Evolutionary conservation across 2,329 filamentous ascomycete genomes (phyloP).

Genomic region (Pyrenochaeta sp.): DNA sequence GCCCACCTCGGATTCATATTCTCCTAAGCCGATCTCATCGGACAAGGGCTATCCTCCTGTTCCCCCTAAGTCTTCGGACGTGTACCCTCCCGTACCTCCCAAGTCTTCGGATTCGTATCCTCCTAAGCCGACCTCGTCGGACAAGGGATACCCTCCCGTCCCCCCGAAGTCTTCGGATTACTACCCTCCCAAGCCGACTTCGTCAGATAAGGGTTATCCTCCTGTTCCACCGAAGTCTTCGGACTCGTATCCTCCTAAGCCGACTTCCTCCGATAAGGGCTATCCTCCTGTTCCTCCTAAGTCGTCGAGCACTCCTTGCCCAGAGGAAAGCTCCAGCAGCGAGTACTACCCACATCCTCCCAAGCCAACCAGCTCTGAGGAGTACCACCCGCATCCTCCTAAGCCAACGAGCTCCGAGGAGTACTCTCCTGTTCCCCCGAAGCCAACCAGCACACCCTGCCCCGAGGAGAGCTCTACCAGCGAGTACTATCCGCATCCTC

Average conservation of each 20-base stretch:
- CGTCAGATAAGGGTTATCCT: background rate
- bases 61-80: background rate
- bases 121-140: no score
- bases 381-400: background rate
- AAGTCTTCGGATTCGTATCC: background rate
- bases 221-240: background rate
- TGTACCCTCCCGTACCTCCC: conserved; percentile 5
- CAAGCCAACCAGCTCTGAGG: background rate
- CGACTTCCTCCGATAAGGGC: background rate
- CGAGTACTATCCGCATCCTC: background rate
- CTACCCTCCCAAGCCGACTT: background rate
- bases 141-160: background rate
- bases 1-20: conserved; percentile 5
- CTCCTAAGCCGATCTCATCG: background rate
- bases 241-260: conserved; percentile 2
- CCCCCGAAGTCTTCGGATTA: background rate
- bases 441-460: background rate
- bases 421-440: background rate
- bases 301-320: conserved; percentile 5
- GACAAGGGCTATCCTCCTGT: background rate
- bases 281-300: background rate
- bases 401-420: background rate
- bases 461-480: background rate
- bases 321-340: conserved; percentile 1
- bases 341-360: background rate